Evolutionary conservation across 2,329 filamentous ascomycete genomes (phyloP).

Genomic region (Lasiodiplodia theobromae): DNA sequence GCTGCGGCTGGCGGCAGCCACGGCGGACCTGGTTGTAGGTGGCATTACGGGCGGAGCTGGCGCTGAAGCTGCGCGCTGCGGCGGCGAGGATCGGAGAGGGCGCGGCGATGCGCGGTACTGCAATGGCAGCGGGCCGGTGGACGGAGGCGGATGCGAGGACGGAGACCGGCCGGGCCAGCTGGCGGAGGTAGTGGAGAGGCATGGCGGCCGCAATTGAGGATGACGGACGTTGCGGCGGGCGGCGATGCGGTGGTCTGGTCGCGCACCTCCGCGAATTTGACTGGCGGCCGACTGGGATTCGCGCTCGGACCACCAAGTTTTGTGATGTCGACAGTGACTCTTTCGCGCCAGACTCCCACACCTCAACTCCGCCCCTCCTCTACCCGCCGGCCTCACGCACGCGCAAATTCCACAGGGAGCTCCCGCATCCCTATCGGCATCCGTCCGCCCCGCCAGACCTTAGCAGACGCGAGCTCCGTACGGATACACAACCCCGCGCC

Average conservation of each 20-base stretch:
- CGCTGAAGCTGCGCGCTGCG: constrained; percentile 47
- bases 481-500: not conserved
- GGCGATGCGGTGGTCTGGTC: not conserved
- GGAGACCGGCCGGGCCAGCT: constrained; percentile 14
- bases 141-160: not conserved
- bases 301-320: constrained; percentile 25
- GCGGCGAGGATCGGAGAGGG: constrained; percentile 15
- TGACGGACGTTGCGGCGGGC: not conserved
- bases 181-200: constrained; percentile 28
- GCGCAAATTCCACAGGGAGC: not conserved
- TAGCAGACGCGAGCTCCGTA: not conserved
- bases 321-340: constrained; percentile 23
- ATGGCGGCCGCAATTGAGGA: constrained; percentile 13
- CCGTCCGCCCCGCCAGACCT: not conserved
- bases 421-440: no score
- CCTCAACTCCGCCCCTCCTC: not conserved
- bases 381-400: not conserved
- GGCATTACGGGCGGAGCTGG: constrained; percentile 47
- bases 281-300: constrained; percentile 4
- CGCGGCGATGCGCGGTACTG: constrained; percentile 23
- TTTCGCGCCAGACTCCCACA: not conserved
- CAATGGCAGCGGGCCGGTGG: not conserved
- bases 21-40: constrained; percentile 61
- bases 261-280: constrained; percentile 26
- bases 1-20: constrained; percentile 80